Base-by-base conservation (phyloP, 2,329 filamentous ascomycete species). In the Aspergillus carbonarius region DNA sequence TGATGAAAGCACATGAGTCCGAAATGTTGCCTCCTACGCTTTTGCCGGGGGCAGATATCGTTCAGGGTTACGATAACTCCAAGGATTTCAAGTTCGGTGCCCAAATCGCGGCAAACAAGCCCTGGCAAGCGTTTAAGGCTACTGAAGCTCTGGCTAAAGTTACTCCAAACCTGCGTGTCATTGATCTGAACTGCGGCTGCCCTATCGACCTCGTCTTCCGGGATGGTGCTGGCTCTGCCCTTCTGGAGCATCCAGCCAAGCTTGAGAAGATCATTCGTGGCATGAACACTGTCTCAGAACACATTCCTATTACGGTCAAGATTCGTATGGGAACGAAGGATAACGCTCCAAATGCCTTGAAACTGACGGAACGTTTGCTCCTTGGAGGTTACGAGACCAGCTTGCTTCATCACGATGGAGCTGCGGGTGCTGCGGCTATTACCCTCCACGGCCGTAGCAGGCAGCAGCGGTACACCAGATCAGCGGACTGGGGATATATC, bases 161-260 rank as follows among this genome's bases (percentile, higher is more conserved):
- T 63, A 87, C 93, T 58, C 93, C 95, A 3, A 86, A 92, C 68
- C 83, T 99, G 18, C 90, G 95, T 35, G 86, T 96, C 39, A 90
- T 99, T 64, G 95, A 99, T 70, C 81, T 99, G 66, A 99, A 99
- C 80, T 98, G 93, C 69, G 95, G 95, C 46, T 99, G 95, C 71
- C 95, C 95, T 4, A 97, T 99, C 71, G 95, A 99, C 72, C 85
- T 97, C 67, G 88, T 99, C 53, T 98, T 87, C 81, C 88, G 92
- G 67, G 84, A 89, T 47, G 95, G 95, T 52, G 92, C 91, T 40
- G 95, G 95, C 4, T 96, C 93, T 18, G 93, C 91, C 1, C 85
- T 99, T 15, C 86, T 99, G n/a, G 95, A 99, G 69, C 83, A 88
- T 55, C 90, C 86, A 30, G 87, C 87, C 58, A 98, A 97, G 77